Conservation (phyloP, 2,329 filamentous ascomycete genomes). For the Aquanectria penicillioides region DNA sequence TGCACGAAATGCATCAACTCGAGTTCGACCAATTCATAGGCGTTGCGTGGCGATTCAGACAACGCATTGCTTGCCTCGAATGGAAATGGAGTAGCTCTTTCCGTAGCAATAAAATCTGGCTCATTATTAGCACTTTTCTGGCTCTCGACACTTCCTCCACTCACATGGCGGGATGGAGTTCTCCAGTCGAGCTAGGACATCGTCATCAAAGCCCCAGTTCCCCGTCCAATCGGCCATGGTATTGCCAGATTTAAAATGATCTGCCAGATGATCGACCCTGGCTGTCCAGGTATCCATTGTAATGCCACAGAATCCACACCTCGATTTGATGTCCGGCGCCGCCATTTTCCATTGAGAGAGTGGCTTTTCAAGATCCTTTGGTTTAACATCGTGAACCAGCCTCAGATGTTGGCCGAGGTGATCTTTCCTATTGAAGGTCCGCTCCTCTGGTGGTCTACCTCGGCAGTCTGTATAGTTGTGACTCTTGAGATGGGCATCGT, state of each 20-base stretch:
- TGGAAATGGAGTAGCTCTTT: constrained; percentile 19
- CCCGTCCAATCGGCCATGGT: constrained; percentile 54
- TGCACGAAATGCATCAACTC: constrained; percentile 25
- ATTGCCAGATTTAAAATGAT: constrained; percentile 51
- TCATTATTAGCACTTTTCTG: neutral
- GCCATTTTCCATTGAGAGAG: constrained; percentile 8
- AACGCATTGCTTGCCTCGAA: constrained; percentile 22
- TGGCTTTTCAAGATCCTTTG: neutral
- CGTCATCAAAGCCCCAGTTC: constrained; percentile 51
- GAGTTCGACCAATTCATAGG: constrained; percentile 23
- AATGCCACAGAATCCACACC: constrained; percentile 53
- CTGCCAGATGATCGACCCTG: constrained; percentile 50
- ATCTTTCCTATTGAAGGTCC: constrained; percentile 53
- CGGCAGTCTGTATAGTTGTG: constrained; percentile 56
- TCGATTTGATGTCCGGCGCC: constrained; percentile 22
- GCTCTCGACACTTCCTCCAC: neutral
- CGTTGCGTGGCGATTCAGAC: constrained; percentile 12
- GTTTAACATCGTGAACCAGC: constrained; percentile 44
- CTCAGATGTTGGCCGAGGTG: constrained; percentile 52
- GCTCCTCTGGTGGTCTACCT: constrained; percentile 55
- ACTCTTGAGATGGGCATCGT: constrained; percentile 41
- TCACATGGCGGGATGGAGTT: constrained; percentile 50
- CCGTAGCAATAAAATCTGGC: constrained; percentile 19
- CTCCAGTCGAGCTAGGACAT: constrained; percentile 48
- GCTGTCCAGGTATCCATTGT: constrained; percentile 47